A percentile compares a stretch with the other conserved stretches of the same genome.
Evolutionary conservation across 1,284 basidiomycete genomes (phyloP).

Genomic region (Papiliotrema nemorosa): DNA sequence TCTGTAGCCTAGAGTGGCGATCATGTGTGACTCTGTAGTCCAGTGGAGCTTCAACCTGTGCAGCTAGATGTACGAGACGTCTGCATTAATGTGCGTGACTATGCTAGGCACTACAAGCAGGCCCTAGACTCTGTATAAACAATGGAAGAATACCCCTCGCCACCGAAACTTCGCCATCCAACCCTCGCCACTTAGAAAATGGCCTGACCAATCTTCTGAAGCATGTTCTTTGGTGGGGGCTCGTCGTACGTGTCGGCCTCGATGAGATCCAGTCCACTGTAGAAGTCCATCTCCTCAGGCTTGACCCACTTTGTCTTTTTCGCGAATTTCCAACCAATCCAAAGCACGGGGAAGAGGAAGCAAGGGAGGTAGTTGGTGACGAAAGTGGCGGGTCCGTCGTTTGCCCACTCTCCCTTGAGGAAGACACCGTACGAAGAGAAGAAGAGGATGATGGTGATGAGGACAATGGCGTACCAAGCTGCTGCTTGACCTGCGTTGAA

Average conservation of each 20-base stretch:
- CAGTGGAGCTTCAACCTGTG: background rate
- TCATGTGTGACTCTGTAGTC: background rate
- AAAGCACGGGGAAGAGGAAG: conserved; percentile 56
- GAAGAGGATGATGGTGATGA: conserved; percentile 24
- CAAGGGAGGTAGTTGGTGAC: conserved; percentile 49
- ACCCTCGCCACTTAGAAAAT: conserved; percentile 20
- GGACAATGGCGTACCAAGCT: conserved; percentile 35
- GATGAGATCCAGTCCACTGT: conserved; percentile 32
- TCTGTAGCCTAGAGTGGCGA: conserved; percentile 10
- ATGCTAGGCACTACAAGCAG: no score
- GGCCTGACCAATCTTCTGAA: conserved; percentile 23
- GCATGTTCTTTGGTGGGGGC: conserved; percentile 16
- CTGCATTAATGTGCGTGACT: no score
- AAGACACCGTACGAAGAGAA: conserved; percentile 55
- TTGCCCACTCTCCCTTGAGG: conserved; percentile 60
- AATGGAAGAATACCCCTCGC: no score
- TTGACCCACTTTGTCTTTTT: conserved; percentile 57
- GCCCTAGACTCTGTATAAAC: no score
- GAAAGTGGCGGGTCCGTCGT: conserved; percentile 38
- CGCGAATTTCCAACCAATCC: conserved; percentile 58
- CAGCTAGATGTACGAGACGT: no score
- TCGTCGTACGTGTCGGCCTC: conserved; percentile 39
- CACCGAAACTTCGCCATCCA: background rate
- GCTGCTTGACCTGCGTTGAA: conserved; percentile 21
- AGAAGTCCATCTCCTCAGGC: conserved; percentile 46